A percentile compares a stretch with the other conserved stretches of the same genome.
Conservation (phyloP, 306 rosid species). For the Medicago arabica region DNA sequence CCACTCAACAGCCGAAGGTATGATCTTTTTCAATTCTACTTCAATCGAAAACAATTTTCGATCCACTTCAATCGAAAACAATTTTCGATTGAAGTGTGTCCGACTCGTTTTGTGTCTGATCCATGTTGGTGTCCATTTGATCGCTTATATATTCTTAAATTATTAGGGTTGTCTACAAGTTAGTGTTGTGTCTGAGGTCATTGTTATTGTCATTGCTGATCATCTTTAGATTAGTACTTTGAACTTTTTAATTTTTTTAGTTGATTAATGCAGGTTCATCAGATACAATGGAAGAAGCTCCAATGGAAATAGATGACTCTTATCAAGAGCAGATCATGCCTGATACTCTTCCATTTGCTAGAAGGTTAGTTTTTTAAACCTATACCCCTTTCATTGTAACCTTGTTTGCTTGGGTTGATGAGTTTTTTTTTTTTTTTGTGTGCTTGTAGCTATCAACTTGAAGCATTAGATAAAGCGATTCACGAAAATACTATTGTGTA, state of each 20-base stretch:
- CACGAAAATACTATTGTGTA: slow-evolving; percentile 69
- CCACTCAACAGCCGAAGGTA: too few species aligned
- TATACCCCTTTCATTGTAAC: not conserved
- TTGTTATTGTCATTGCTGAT: not conserved
- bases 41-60: too few species aligned
- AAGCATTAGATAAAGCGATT: slow-evolving; percentile 70
- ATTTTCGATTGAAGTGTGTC: not conserved
- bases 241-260: not conserved
- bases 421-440: not conserved
- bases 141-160: too few species aligned
- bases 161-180: not conserved
- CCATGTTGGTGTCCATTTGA: not conserved
- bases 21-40: too few species aligned
- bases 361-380: not conserved
- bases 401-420: not conserved
- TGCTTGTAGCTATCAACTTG: slow-evolving; percentile 76
- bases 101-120: not conserved
- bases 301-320: not conserved
- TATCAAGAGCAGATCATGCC: not conserved
- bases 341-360: not conserved
- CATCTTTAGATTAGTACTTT: too few species aligned
- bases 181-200: not conserved
- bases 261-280: not conserved
- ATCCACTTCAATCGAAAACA: too few species aligned
- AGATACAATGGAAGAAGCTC: not conserved